Conservation (phyloP, 768 basidiomycete genomes). For the Pleurotus cornucopiae region DNA sequence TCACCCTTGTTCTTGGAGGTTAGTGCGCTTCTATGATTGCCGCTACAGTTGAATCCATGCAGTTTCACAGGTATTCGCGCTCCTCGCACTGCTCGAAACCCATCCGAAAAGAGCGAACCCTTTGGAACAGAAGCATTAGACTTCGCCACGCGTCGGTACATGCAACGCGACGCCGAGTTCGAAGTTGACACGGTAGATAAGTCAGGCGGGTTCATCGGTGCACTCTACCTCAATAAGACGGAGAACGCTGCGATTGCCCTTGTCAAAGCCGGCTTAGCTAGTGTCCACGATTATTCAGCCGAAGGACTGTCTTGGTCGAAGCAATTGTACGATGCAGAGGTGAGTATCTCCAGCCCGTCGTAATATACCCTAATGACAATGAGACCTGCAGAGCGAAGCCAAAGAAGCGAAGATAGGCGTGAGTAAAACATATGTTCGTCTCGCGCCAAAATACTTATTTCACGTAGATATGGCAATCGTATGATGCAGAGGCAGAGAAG, state of each 20-base stretch:
- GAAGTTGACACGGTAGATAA: constrained; percentile 90
- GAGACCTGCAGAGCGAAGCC: constrained; percentile 58
- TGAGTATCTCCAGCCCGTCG: constrained; percentile 18
- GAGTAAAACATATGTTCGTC: constrained; percentile 20
- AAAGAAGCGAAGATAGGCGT: constrained; percentile 79
- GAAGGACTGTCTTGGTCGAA: constrained; percentile 76
- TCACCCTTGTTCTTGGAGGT: constrained; percentile 91
- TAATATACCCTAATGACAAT: constrained; percentile 3
- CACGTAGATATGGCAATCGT: constrained; percentile 79
- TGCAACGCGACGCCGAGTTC: constrained; percentile 96
- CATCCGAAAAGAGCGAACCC: constrained; percentile 84
- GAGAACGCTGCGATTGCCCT: constrained; percentile 87
- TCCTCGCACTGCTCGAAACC: constrained; percentile 67
- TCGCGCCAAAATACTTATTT: not conserved
- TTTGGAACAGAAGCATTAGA: constrained; percentile 81
- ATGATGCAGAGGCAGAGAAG: constrained; percentile 69
- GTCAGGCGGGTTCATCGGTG: constrained; percentile 92
- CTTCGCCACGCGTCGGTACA: constrained; percentile 73
- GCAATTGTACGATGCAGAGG: constrained; percentile 84
- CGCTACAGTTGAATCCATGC: not conserved
- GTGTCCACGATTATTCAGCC: constrained; percentile 84
- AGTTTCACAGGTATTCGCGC: constrained; percentile 71
- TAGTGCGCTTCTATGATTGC: constrained; percentile 12
- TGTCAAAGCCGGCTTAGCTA: constrained; percentile 82
- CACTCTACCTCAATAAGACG: constrained; percentile 78